phyloP scores from a whole-genome alignment of 2,329 filamentous ascomycete genomes.

The Aspergillus phoenicis region DNA sequence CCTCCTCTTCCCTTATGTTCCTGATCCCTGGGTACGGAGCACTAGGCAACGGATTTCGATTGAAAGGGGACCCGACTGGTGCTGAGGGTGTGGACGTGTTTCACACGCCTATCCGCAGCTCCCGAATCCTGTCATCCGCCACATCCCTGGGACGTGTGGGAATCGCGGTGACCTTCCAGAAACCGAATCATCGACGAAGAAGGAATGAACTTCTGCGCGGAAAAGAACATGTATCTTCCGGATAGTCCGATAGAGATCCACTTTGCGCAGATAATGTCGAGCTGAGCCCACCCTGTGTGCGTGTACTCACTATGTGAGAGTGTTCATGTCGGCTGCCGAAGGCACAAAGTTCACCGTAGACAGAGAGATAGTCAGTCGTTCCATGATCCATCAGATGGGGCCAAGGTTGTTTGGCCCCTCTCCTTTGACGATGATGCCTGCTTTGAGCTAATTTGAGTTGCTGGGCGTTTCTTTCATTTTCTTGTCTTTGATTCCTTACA shows the following conservation, averaged over 20 bases:
- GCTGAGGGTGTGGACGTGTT: neutral
- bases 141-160: neutral
- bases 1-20: neutral
- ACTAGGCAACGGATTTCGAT: neutral
- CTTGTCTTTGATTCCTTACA: too few species aligned
- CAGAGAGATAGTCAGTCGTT: neutral
- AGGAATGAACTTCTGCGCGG: neutral
- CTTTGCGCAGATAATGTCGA: neutral
- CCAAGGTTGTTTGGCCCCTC: neutral
- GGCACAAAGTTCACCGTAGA: neutral
- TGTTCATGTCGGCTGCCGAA: neutral
- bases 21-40: constrained; percentile 4
- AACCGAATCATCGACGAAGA: constrained; percentile 8
- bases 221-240: neutral
- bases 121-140: constrained; percentile 2
- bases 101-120: constrained; percentile 7
- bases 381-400: neutral
- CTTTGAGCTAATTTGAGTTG: too few species aligned
- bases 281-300: neutral
- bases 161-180: constrained; percentile 7
- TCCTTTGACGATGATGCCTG: too few species aligned
- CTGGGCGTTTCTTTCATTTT: too few species aligned
- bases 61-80: neutral
- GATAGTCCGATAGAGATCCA: neutral
- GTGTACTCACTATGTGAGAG: neutral